Conservation (phyloP, 768 basidiomycete genomes). For the Nevesoporus exiguus region DNA sequence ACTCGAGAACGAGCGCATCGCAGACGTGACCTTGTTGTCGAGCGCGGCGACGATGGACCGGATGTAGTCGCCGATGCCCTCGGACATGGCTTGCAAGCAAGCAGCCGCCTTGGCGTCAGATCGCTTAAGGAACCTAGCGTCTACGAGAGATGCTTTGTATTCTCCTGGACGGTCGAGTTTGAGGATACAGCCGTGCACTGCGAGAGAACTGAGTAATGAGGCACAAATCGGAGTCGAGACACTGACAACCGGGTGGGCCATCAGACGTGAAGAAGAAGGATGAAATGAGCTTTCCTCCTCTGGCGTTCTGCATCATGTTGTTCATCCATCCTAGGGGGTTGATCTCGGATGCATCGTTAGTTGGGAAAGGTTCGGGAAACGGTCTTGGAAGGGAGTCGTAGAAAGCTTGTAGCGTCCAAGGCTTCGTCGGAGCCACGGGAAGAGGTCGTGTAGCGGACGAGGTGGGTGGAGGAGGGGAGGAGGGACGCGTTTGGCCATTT, state of each 20-base stretch:
- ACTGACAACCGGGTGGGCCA: slow-evolving; percentile 43
- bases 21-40: slow-evolving; percentile 45
- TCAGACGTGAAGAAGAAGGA: slow-evolving; percentile 46
- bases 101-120: slow-evolving; percentile 69
- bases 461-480: slow-evolving; percentile 17
- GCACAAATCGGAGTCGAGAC: not conserved
- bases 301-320: slow-evolving; percentile 45
- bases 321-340: slow-evolving; percentile 57
- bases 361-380: slow-evolving; percentile 51
- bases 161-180: slow-evolving; percentile 52
- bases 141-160: slow-evolving; percentile 57
- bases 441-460: slow-evolving; percentile 5
- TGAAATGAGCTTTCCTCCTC: slow-evolving; percentile 44
- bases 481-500: slow-evolving; percentile 46
- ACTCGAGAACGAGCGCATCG: slow-evolving; percentile 43
- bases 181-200: slow-evolving; percentile 63
- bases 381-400: slow-evolving; percentile 66
- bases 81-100: slow-evolving; percentile 60
- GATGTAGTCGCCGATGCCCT: slow-evolving; percentile 56
- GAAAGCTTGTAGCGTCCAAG: slow-evolving; percentile 51
- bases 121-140: slow-evolving; percentile 57
- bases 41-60: slow-evolving; percentile 40
- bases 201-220: slow-evolving; percentile 3
- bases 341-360: slow-evolving; percentile 46
- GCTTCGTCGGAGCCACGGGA: slow-evolving; percentile 10